Percentiles rank a stretch among this genome's conserved stretches.
Conservation (phyloP, 345 rosid genomes). For the Eucalyptus tenuipes region DNA sequence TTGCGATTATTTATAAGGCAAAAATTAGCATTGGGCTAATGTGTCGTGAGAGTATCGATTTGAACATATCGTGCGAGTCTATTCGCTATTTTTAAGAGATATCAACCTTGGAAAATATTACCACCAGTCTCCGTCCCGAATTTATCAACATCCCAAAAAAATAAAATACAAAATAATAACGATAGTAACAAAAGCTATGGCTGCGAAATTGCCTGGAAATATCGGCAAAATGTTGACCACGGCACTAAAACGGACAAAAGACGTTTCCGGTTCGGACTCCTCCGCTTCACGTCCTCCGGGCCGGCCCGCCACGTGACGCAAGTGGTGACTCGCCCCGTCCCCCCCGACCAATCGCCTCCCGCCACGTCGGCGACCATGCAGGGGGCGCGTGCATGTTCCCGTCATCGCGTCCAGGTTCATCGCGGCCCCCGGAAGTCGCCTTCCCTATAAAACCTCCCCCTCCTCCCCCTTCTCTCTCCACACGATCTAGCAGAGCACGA, state of each 20-base stretch:
- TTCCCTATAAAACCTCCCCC: not conserved
- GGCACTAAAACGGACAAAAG: too few relatives aligned
- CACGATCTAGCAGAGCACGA: not conserved
- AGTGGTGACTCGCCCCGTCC: slow-evolving; percentile 8
- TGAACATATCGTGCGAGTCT: too few relatives aligned
- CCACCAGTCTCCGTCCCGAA: not conserved
- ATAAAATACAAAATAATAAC: not conserved
- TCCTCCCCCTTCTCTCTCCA: not conserved
- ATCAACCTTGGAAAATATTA: not conserved
- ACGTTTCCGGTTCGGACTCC: not conserved
- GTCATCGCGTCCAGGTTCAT: slow-evolving; percentile 5
- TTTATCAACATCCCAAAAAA: not conserved
- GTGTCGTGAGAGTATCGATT: accelerated
- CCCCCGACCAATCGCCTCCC: not conserved
- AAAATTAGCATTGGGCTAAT: not conserved
- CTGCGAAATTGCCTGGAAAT: not conserved
- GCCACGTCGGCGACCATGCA: slow-evolving; percentile 17
- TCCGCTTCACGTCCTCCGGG: not conserved
- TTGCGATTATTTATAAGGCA: too few relatives aligned
- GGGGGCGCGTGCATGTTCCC: not conserved
- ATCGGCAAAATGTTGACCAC: not conserved
- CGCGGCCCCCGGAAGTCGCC: not conserved
- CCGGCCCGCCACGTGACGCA: slow-evolving; percentile 24
- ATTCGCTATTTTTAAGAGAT: not conserved
- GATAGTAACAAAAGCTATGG: not conserved